phyloP scores from a whole-genome alignment of 2,329 filamentous ascomycete genomes.

The Diplodia corticola region DNA sequence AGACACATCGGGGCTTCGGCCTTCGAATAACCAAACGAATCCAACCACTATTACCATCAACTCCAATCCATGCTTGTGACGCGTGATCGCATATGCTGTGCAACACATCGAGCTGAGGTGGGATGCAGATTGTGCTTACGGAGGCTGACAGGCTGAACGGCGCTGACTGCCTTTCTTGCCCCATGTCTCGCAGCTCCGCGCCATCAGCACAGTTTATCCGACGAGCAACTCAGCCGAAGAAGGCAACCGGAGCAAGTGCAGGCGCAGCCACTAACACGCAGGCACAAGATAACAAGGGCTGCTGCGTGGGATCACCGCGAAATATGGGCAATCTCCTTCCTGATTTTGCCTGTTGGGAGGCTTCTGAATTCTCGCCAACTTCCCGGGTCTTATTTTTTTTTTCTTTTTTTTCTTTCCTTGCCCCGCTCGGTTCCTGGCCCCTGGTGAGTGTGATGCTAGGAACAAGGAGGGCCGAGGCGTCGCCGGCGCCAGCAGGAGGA shows the following conservation, averaged over 20 bases:
- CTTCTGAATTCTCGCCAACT: background rate
- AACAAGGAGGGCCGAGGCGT: background rate
- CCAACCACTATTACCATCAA: background rate
- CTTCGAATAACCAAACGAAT: constrained; percentile 10
- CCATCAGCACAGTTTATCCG: background rate
- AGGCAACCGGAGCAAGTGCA: background rate
- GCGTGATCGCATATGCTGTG: background rate
- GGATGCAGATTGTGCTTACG: constrained; percentile 1
- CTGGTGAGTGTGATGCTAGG: background rate
- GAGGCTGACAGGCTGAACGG: constrained; percentile 2
- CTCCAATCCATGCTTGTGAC: background rate
- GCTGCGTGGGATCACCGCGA: background rate
- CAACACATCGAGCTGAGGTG: constrained; percentile 11
- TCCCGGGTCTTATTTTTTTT: background rate
- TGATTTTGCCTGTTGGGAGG: background rate
- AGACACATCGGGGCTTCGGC: constrained; percentile 1
- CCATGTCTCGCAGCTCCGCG: background rate
- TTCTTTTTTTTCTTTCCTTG: background rate
- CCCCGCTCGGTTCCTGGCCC: background rate
- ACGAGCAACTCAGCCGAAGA: background rate
- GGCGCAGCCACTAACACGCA: background rate
- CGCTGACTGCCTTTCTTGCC: background rate
- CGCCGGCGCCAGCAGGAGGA: background rate
- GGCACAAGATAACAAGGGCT: background rate
- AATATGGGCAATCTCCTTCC: background rate